phyloP scores from a whole-genome alignment of 441 rosid species.

The Croton laevigatus region DNA sequence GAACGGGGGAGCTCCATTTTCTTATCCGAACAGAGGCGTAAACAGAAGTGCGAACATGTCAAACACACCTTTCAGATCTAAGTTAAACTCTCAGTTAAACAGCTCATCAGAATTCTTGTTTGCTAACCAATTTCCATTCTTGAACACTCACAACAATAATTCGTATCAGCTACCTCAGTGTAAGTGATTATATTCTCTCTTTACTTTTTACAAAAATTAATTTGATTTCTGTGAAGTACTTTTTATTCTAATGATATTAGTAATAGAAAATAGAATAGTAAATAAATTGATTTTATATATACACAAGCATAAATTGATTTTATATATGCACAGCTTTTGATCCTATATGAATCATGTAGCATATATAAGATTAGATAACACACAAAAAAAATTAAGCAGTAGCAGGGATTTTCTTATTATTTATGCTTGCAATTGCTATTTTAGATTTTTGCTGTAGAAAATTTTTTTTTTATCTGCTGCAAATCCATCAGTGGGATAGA shows the following conservation, averaged over 20 bases:
- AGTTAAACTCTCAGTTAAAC: conserved; percentile 33
- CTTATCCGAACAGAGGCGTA: conserved; percentile 25
- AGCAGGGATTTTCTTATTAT: no score
- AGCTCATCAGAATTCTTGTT: conserved; percentile 21
- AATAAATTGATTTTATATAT: neutral
- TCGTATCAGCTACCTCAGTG: conserved; percentile 36
- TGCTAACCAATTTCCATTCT: conserved; percentile 29
- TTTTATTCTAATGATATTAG: no score
- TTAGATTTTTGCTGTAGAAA: no score
- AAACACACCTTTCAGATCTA: conserved; percentile 25
- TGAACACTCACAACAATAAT: conserved; percentile 27
- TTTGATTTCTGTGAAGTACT: no score
- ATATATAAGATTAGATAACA: no score
- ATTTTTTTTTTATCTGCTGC: neutral
- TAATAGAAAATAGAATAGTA: no score
- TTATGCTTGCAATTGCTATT: no score
- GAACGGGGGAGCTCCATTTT: conserved; percentile 30
- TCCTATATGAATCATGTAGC: neutral
- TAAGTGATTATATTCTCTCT: conserved; percentile 29
- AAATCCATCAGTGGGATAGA: neutral
- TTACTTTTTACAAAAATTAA: neutral
- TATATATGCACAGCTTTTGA: neutral
- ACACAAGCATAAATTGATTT: neutral
- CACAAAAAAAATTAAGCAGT: no score
- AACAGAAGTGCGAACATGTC: conserved; percentile 22